A percentile compares a stretch with the other conserved stretches of the same genome.
phyloP scores from a whole-genome alignment of 1,284 basidiomycete genomes.

The Sanguinoderma infundibulare region DNA sequence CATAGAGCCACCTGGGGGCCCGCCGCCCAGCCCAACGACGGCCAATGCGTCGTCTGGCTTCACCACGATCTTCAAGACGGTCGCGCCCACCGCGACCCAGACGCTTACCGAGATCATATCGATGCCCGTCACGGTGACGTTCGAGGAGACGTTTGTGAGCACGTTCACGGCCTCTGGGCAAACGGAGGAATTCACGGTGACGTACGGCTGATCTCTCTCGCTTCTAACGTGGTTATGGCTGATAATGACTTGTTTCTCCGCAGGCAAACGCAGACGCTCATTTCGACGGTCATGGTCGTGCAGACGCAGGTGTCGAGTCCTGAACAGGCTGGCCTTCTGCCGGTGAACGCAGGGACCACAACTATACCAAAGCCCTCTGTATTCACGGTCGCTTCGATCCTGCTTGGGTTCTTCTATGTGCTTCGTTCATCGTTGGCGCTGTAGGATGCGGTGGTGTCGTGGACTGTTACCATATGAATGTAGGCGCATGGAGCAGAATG shows the following conservation, averaged over 20 bases:
- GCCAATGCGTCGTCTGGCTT: conserved; percentile 12
- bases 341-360: conserved; percentile 29
- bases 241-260: neutral
- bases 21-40: conserved; percentile 7
- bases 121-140: conserved; percentile 34
- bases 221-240: neutral
- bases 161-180: conserved; percentile 31
- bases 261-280: conserved; percentile 24
- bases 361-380: neutral
- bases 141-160: conserved; percentile 33
- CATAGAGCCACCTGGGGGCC: conserved; percentile 24
- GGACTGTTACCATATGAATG: neutral
- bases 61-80: conserved; percentile 21
- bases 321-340: conserved; percentile 30
- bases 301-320: conserved; percentile 19
- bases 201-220: conserved; percentile 24
- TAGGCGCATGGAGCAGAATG: neutral
- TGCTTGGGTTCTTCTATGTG: conserved; percentile 10
- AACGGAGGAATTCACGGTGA: conserved; percentile 29
- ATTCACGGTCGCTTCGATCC: neutral
- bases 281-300: conserved; percentile 29
- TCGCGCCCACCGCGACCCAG: conserved; percentile 29
- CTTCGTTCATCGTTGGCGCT: neutral
- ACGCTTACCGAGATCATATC: conserved; percentile 27
- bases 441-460: neutral